Base-by-base conservation (phyloP, 305 asterid genomes). In the Fraxinus angustifolia region DNA sequence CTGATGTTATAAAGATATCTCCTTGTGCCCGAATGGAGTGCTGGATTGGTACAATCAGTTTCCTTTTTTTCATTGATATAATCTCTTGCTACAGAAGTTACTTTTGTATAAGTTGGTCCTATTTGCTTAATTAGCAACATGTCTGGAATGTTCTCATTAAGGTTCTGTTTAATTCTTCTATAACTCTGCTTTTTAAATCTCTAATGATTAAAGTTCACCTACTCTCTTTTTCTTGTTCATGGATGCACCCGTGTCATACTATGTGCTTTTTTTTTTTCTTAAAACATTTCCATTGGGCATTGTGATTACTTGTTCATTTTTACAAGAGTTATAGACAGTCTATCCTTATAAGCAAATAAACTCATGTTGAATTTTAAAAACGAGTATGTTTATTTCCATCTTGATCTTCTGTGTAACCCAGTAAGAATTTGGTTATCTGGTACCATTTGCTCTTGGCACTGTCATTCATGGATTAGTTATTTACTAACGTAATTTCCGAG, bases 1-100 rank as follows among this genome's bases (percentile, higher is more conserved):
- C 99, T 84, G 99, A 96, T 89, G 99, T 96, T 72, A 94, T 96
- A 82, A 96, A 94, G 93, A 96, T 96, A 84, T 93, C 99, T 80
- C 98, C 99, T 86, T 94, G 99, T 90, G 98, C 99, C 65, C 93
- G 99, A 78, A 92, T 96, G 97, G 99, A 96, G 85, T 96, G 98
- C 90, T 96, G 98, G 99, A 94, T 94, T 68, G 99, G 99, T 96
- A 89, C 83, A 79, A 65, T 80, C 84, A 70, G 80, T 76, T 73
- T 78, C 78, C 78, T 81, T 81, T 80, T 35, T 88, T 58, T 82
- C 60, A 11, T 48, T 81, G 48, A 71, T 50, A 23, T 21, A 70
- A 70, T 14, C 42, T 31, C 74, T 73, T 83, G n/a, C 74, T 28
- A 5, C 2, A 31, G 0, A 70, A 70, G 42, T 70, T 70, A 14